These are phyloP conservation scores for Curvularia spicifera DNA, from an alignment of 2,329 filamentous ascomycete genomes.

Conservation along the genomic window DNA sequence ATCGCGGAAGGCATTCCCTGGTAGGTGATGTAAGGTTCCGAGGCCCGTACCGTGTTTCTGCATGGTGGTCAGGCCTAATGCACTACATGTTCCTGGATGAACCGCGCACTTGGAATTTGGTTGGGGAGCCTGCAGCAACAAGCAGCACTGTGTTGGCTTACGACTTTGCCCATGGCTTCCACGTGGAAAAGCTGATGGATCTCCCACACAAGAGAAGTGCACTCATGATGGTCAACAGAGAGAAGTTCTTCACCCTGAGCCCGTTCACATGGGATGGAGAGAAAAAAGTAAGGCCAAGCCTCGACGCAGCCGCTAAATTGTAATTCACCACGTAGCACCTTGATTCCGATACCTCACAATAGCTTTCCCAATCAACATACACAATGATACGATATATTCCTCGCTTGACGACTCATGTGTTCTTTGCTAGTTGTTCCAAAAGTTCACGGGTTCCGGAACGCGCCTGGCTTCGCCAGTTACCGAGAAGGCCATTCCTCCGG, in stretches of 20 bases:
- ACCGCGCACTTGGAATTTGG: conserved; percentile 60
- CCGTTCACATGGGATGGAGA: conserved; percentile 56
- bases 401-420: neutral
- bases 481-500: neutral
- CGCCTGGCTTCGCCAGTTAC: neutral
- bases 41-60: conserved; percentile 62
- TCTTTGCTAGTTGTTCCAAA: neutral
- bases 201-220: conserved; percentile 74
- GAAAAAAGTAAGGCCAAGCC: conserved; percentile 43
- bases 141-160: conserved; percentile 75
- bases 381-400: neutral
- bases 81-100: conserved; percentile 67
- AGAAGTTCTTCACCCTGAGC: conserved; percentile 73
- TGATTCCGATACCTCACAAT: conserved; percentile 3
- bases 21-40: conserved; percentile 64
- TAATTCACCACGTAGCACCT: conserved; percentile 14
- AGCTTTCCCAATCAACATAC: conserved; percentile 1
- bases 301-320: conserved; percentile 44
- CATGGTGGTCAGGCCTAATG: conserved; percentile 64
- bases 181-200: conserved; percentile 74
- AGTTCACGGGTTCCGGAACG: neutral
- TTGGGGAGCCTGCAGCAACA: conserved; percentile 75
- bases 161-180: conserved; percentile 75
- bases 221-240: conserved; percentile 68
- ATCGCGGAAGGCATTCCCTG: conserved; percentile 66